Conservation (phyloP, 2,329 filamentous ascomycete species). For the Pseudogymnoascus sp. region DNA sequence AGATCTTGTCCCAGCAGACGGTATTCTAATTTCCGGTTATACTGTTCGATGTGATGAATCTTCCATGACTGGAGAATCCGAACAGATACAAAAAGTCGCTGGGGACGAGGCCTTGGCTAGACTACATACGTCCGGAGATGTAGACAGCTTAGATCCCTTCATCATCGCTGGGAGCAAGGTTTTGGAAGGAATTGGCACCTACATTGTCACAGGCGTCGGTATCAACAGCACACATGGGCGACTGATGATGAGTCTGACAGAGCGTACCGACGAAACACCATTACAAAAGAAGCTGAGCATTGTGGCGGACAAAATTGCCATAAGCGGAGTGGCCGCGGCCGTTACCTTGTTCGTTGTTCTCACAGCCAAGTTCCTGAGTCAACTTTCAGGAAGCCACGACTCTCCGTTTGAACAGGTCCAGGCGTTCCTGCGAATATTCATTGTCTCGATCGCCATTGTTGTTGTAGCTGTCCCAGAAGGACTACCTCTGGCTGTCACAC, state of each 20-base stretch:
- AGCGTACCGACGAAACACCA: conserved; percentile 71
- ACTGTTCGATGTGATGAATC: conserved; percentile 68
- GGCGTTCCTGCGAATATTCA: conserved; percentile 55
- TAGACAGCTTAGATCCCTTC: conserved; percentile 69
- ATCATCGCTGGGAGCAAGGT: conserved; percentile 75
- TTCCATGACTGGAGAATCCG: conserved; percentile 69
- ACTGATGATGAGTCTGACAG: conserved; percentile 70
- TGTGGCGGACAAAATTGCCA: conserved; percentile 77
- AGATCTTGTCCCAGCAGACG: conserved; percentile 65
- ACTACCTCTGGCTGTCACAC: conserved; percentile 59
- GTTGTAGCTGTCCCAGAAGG: conserved; percentile 64
- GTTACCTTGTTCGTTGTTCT: conserved; percentile 71
- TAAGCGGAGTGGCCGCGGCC: conserved; percentile 64
- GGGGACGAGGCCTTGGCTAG: conserved; percentile 58
- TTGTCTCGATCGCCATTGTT: conserved; percentile 59
- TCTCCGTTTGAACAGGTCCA: conserved; percentile 52
- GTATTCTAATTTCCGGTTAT: conserved; percentile 63
- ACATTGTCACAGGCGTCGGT: conserved; percentile 70
- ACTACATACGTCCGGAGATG: conserved; percentile 50
- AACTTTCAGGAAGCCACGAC: conserved; percentile 45
- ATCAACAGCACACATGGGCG: conserved; percentile 70
- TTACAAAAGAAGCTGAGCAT: conserved; percentile 72
- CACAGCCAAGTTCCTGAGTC: conserved; percentile 69
- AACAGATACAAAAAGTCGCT: conserved; percentile 60
- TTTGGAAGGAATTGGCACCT: conserved; percentile 67